A percentile compares a stretch with the other conserved stretches of the same genome.
phyloP scores from a whole-genome alignment of 2,329 filamentous ascomycete species.

The Aspergillus intermedius region DNA sequence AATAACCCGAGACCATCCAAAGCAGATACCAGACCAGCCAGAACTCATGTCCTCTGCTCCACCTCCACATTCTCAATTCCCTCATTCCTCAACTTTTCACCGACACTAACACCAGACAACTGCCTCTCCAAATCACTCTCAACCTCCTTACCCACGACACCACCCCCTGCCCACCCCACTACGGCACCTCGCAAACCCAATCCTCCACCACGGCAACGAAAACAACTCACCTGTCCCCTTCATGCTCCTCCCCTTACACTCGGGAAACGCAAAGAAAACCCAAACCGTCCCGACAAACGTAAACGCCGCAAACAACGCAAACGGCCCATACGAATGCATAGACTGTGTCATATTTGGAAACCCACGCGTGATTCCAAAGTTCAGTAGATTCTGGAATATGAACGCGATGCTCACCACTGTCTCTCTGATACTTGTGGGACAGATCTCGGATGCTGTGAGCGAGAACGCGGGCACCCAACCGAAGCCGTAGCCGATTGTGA shows the following conservation, averaged over 20 bases:
- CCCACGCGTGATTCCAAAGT: conserved; percentile 14
- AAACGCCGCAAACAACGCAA: conserved; percentile 13
- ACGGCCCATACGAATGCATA: conserved; percentile 15
- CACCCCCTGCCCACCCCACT: background rate
- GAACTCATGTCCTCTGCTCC: background rate
- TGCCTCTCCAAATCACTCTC: background rate
- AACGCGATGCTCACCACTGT: conserved; percentile 15
- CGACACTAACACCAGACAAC: background rate
- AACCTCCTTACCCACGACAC: background rate
- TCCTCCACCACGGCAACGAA: conserved; percentile 11
- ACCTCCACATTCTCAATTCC: background rate
- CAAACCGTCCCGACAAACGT: conserved; percentile 10
- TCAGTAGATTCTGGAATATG: conserved; percentile 16
- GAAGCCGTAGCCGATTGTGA: conserved; percentile 16
- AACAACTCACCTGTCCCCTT: conserved; percentile 9
- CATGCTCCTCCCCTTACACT: conserved; percentile 14
- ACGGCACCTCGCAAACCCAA: conserved; percentile 6
- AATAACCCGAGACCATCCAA: too few relatives aligned
- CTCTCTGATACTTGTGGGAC: conserved; percentile 12
- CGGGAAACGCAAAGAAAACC: conserved; percentile 13
- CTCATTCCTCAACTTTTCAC: background rate
- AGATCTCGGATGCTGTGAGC: conserved; percentile 15
- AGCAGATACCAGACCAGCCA: background rate
- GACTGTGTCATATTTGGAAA: conserved; percentile 13
- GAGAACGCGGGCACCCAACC: conserved; percentile 16